A percentile compares a stretch with the other conserved stretches of the same genome.
These are phyloP conservation scores for Sordariomycetes sp. DNA, from an alignment of 2,329 filamentous ascomycete genomes.

Conservation along the genomic window DNA sequence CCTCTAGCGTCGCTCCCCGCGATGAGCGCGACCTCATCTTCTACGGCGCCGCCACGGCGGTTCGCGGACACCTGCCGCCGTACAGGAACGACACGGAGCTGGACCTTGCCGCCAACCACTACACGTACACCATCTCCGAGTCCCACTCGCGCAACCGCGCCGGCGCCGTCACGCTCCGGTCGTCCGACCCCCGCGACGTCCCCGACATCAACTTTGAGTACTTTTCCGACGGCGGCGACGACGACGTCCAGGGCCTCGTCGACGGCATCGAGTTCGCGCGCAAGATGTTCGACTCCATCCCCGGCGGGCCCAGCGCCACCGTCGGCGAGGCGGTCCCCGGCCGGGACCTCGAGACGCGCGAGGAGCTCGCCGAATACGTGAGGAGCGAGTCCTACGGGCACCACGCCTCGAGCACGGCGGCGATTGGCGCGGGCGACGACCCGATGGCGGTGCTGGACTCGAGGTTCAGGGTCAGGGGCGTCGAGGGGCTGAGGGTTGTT, in stretches of 20 bases:
- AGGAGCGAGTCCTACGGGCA: conserved; percentile 17
- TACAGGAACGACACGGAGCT: conserved; percentile 6
- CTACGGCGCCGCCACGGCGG: conserved; percentile 8
- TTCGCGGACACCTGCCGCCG: conserved; percentile 11
- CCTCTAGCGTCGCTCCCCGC: conserved; percentile 4
- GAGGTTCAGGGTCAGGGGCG: conserved; percentile 39
- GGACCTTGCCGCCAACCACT: not conserved
- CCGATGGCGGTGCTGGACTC: conserved; percentile 39
- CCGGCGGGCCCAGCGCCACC: conserved; percentile 3
- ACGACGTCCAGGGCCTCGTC: conserved; percentile 35
- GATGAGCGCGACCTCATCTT: conserved; percentile 9
- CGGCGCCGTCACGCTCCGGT: conserved; percentile 48
- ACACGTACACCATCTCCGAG: not conserved
- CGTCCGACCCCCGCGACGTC: conserved; percentile 47
- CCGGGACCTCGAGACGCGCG: not conserved
- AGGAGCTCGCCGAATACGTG: not conserved
- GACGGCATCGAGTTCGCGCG: conserved; percentile 42
- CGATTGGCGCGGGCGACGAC: conserved; percentile 41
- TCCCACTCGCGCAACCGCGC: conserved; percentile 40
- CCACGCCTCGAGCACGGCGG: conserved; percentile 40
- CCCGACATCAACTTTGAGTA: conserved; percentile 52
- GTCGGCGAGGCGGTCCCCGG: not conserved
- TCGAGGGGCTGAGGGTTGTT: conserved; percentile 40
- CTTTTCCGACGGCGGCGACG: conserved; percentile 26
- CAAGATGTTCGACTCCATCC: not conserved